Conservation (phyloP, 768 basidiomycete genomes). For the Rhodotorula babjevae region DNA sequence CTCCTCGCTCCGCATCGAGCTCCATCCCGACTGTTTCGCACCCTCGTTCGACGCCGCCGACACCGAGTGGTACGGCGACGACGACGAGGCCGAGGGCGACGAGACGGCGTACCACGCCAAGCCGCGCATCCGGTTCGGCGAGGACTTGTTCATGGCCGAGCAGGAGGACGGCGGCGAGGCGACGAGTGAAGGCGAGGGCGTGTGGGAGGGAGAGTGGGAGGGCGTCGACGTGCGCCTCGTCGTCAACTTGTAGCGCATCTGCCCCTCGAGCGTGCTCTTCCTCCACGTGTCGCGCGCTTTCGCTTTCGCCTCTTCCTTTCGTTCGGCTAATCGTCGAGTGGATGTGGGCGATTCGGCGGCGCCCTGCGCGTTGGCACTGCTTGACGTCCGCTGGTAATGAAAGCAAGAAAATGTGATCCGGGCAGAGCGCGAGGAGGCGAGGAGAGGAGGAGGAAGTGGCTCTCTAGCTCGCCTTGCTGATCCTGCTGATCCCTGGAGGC, state of each 20-base stretch:
- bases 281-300: too few species aligned
- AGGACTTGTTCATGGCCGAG: slow-evolving; percentile 12
- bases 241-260: not conserved
- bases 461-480: too few species aligned
- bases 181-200: not conserved
- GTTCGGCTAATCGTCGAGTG: too few species aligned
- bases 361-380: too few species aligned
- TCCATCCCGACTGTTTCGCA: slow-evolving; percentile 30
- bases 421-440: too few species aligned
- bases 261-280: too few species aligned
- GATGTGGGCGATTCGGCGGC: too few species aligned
- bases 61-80: not conserved
- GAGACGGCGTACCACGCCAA: not conserved
- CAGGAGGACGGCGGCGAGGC: not conserved
- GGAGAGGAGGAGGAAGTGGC: too few species aligned
- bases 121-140: slow-evolving; percentile 11
- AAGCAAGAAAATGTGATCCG: too few species aligned
- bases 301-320: too few species aligned
- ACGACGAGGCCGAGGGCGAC: not conserved
- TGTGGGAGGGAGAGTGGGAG: slow-evolving; percentile 29
- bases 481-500: too few species aligned
- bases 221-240: not conserved
- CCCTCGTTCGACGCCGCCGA: not conserved
- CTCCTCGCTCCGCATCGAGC: slow-evolving; percentile 20
- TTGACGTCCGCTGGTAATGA: too few species aligned